Evolutionary conservation across 1,139 yeast species (phyloP).

Genomic region (Sugiyamaella novakii): DNA sequence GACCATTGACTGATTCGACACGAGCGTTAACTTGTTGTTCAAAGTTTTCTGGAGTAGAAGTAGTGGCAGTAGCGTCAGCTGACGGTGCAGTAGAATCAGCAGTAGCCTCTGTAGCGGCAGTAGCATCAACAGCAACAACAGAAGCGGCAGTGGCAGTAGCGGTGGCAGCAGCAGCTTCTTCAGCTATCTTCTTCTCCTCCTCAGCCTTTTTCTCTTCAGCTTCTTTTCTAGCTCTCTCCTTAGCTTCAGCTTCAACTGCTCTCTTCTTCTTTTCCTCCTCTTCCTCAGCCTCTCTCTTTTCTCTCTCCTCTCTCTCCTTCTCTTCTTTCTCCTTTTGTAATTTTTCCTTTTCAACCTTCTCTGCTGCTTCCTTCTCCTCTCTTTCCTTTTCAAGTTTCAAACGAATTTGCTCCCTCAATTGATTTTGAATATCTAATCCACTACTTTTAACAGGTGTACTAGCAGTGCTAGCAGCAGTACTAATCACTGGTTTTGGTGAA

Average conservation of each 20-base stretch:
- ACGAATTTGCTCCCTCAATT: slow-evolving; percentile 34
- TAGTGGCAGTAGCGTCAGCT: neutral
- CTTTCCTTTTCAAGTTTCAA: slow-evolving; percentile 27
- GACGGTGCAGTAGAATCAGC: slow-evolving; percentile 4
- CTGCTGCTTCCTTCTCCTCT: slow-evolving; percentile 26
- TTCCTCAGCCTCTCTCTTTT: slow-evolving; percentile 23
- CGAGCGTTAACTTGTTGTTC: slow-evolving; percentile 17
- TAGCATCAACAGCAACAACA: slow-evolving; percentile 15
- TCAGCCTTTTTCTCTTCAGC: slow-evolving; percentile 24
- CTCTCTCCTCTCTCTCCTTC: slow-evolving; percentile 17
- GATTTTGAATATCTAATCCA: slow-evolving; percentile 28
- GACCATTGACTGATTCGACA: slow-evolving; percentile 17
- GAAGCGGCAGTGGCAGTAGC: slow-evolving; percentile 13
- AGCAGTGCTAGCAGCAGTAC: slow-evolving; percentile 23
- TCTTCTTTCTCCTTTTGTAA: slow-evolving; percentile 12
- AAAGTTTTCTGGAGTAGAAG: slow-evolving; percentile 7
- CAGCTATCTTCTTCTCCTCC: slow-evolving; percentile 24
- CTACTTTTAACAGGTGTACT: slow-evolving; percentile 16
- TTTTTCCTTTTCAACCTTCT: slow-evolving; percentile 25
- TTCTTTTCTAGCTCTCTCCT: slow-evolving; percentile 17
- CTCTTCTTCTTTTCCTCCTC: slow-evolving; percentile 22
- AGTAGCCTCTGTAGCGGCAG: slow-evolving; percentile 11
- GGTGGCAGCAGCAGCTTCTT: slow-evolving; percentile 6
- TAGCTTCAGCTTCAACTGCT: slow-evolving; percentile 22
- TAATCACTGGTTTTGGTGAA: slow-evolving; percentile 21